Evolutionary conservation across 306 rosid species (phyloP).

Genomic region (Citrullus amarus): DNA sequence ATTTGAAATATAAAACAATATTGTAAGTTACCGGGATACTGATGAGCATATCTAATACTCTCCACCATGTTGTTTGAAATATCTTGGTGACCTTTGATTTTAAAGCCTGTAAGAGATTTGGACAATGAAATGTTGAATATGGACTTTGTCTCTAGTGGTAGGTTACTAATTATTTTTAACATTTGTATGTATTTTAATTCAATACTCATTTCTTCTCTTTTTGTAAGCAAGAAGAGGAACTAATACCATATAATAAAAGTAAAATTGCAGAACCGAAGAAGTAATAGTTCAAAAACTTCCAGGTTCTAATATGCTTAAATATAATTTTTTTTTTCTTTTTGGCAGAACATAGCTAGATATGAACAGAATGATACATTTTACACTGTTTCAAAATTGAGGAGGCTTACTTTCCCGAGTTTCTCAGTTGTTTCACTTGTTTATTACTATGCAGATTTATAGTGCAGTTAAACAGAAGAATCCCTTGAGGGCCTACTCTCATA

Average conservation of each 20-base stretch:
- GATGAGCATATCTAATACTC: not conserved
- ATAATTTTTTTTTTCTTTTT: not conserved
- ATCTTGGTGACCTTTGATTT: not conserved
- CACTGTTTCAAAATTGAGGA: not conserved
- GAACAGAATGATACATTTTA: not conserved
- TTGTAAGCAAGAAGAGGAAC: not conserved
- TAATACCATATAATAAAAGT: not conserved
- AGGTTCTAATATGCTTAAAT: not conserved
- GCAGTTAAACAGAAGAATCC: slow-evolving; percentile 26
- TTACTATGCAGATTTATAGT: slow-evolving; percentile 32
- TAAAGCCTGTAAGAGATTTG: not conserved
- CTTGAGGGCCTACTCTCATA: slow-evolving; percentile 16
- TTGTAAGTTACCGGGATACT: not conserved
- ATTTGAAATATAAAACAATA: not conserved
- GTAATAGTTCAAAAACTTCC: not conserved
- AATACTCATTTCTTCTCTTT: not conserved
- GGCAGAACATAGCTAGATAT: too few relatives aligned
- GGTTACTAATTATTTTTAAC: not conserved
- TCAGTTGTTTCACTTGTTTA: slow-evolving; percentile 6
- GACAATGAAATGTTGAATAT: not conserved
- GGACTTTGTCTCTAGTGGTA: not conserved
- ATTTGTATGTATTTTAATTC: not conserved
- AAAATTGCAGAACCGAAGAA: not conserved
- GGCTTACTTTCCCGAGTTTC: not conserved
- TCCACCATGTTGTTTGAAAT: not conserved